Evolutionary conservation across 129 eudicot species (phyloP), one percentile per base, ranked within the genome.

Genomic region (Saussurea involucrata): DNA sequence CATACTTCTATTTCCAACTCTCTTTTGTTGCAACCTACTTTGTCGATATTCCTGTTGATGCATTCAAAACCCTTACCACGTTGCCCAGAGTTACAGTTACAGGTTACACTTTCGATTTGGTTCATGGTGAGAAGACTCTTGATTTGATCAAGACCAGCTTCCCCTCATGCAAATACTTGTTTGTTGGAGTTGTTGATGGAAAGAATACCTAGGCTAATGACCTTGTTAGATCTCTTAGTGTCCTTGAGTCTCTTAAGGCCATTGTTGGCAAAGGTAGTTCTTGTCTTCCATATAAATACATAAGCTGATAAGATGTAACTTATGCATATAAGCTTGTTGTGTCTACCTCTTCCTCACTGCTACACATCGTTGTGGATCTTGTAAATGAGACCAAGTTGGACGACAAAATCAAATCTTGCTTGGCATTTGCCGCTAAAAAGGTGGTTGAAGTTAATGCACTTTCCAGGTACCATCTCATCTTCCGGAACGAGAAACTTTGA

Each of bases 121-220:
- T 93, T 68, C 98, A 96, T 77, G 98, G 98, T 69, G 78, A 90
- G 31, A 66, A 90, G 84, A 89, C 91, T 63, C 74, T 84, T 83
- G 89, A 86, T 28, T 80, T 89, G 65, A 80, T 89, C 61, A 89
- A 86, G 87, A 75, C 74, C 76, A 83, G 69, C 69, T 86, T 86
- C 83, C 94, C 94, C 1, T 76, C 89, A 3, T 89, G 91, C 33
- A 89, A 86, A 80, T 86, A 86, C 83, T 84, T 89, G 6, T 93
- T 90, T 71, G 98, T 96, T 61, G 98, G 98, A 53, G 90, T 93
- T 72, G 98, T 93, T 81, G 98, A 93, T 78, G 98, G 98, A 67
- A 88, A 96, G 79, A 93, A 93, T 89, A 93, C 90, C 81, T 93
- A 96, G 98, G 98, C 98, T 74, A 93, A 93, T 66, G 95, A 93